A percentile compares a stretch with the other conserved stretches of the same genome.
Evolutionary conservation across 257 asterid genomes (phyloP).

Genomic region (Cordia subcordata): DNA sequence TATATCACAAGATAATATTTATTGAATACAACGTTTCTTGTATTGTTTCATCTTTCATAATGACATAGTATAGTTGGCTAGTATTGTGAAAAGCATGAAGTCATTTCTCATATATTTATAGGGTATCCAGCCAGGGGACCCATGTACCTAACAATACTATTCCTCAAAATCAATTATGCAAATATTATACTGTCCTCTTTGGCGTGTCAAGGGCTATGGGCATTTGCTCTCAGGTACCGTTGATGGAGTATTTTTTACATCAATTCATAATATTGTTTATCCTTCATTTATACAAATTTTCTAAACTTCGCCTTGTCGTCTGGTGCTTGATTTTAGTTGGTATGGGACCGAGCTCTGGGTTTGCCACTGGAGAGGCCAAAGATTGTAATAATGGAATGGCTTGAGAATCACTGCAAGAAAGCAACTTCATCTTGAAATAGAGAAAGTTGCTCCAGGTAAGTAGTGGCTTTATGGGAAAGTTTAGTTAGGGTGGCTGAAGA

Average conservation of each 20-base stretch:
- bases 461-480: not conserved
- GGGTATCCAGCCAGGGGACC: no score
- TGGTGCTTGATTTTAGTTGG: constrained; percentile 43
- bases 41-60: no score
- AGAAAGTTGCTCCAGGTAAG: constrained; percentile 10
- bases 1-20: no score
- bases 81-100: no score
- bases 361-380: constrained; percentile 97
- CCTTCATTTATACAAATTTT: not conserved
- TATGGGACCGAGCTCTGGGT: constrained; percentile 99
- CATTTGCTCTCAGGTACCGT: constrained; percentile 85
- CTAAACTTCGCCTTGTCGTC: constrained; percentile 5
- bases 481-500: not conserved
- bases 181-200: constrained; percentile 86
- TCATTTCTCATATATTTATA: no score
- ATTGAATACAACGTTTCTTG: no score
- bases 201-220: constrained; percentile 97
- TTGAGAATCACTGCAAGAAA: constrained; percentile 65
- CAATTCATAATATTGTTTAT: no score
- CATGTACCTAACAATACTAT: no score
- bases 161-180: constrained; percentile 25
- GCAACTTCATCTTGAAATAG: constrained; percentile 20
- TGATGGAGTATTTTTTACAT: not conserved
- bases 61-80: no score
- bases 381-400: constrained; percentile 87